Evolutionary conservation across 805 yeast species (phyloP).

Genomic region (Yamadazyma akitaensis): DNA sequence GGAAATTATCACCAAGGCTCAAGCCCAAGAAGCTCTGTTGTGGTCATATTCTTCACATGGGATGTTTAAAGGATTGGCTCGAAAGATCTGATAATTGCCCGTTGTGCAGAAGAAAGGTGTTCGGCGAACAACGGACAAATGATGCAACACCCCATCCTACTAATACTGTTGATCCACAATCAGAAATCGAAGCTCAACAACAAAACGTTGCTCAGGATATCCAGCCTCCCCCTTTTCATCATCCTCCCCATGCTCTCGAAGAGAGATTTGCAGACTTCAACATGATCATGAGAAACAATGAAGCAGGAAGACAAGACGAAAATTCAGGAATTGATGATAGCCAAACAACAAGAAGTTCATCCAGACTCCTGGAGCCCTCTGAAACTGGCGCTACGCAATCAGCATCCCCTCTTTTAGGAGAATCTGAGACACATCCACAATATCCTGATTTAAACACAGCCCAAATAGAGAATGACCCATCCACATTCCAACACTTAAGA

Average conservation of each 20-base stretch:
- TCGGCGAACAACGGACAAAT: slow-evolving; percentile 13
- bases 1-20: slow-evolving; percentile 30
- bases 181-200: neutral
- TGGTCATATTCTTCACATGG: slow-evolving; percentile 84
- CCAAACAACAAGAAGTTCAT: neutral
- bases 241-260: neutral
- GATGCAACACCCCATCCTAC: slow-evolving; percentile 2
- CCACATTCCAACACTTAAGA: slow-evolving; percentile 17
- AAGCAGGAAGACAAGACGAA: neutral
- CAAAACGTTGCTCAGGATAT: neutral
- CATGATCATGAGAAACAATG: neutral
- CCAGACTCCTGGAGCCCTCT: neutral
- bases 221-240: neutral
- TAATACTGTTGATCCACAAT: neutral
- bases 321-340: neutral
- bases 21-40: slow-evolving; percentile 77
- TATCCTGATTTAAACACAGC: neutral
- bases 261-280: slow-evolving; percentile 12
- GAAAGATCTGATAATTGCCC: slow-evolving; percentile 94
- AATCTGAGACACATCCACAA: neutral
- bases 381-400: neutral
- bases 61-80: slow-evolving; percentile 90
- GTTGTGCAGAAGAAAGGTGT: slow-evolving; percentile 74
- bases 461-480: neutral
- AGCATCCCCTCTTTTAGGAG: neutral